Conservation (phyloP, 495 filamentous ascomycete species). For the Thozetella sp. region DNA sequence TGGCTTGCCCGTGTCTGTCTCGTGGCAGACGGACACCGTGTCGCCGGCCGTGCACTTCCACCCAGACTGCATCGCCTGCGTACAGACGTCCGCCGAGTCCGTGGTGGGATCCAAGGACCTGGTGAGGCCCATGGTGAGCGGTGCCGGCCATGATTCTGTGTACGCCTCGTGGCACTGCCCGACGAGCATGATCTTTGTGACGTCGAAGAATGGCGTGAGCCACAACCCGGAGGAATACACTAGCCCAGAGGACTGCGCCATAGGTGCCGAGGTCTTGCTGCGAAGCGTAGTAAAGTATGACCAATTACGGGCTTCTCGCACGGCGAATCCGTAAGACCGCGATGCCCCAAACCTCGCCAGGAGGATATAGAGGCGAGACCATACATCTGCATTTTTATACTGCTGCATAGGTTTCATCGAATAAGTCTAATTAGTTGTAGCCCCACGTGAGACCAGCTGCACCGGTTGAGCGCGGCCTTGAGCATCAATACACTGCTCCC, state of each 20-base stretch:
- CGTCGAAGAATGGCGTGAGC: constrained; percentile 46
- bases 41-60: constrained; percentile 72
- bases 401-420: too few species aligned
- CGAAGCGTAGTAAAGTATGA: constrained; percentile 39
- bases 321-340: background rate
- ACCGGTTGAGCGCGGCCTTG: too few species aligned
- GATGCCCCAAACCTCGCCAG: background rate
- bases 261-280: constrained; percentile 34
- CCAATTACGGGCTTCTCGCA: constrained; percentile 2
- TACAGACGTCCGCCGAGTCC: constrained; percentile 60
- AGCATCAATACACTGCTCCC: too few species aligned
- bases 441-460: too few species aligned
- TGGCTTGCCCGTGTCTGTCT: constrained; percentile 22
- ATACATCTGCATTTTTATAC: too few species aligned
- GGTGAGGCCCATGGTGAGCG: constrained; percentile 50
- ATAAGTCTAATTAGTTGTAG: too few species aligned
- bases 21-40: constrained; percentile 52
- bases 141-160: constrained; percentile 62
- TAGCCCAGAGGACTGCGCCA: constrained; percentile 39
- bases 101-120: constrained; percentile 39
- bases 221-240: constrained; percentile 52
- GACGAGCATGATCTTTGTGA: constrained; percentile 54
- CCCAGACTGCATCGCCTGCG: constrained; percentile 66
- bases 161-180: constrained; percentile 37
- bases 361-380: background rate